These are phyloP conservation scores for Musa balbisiana DNA, from an alignment of 202 grass and related monocot genomes.

Conservation along the genomic window DNA sequence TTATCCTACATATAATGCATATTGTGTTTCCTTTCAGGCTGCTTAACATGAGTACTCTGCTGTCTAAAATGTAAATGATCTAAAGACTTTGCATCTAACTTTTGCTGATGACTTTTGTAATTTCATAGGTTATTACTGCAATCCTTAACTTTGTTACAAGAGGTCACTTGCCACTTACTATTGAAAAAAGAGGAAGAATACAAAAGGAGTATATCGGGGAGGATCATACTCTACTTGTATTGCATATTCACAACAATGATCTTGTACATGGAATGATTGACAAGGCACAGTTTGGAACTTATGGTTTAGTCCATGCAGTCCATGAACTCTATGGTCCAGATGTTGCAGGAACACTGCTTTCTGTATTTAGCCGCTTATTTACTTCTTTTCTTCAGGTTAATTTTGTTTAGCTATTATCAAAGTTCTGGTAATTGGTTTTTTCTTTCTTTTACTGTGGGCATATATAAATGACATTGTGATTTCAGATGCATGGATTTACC, in stretches of 20 bases:
- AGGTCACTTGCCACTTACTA: conserved; percentile 62
- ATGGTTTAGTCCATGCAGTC: conserved; percentile 79
- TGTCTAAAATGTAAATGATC: conserved; percentile 1
- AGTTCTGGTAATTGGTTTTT: background rate
- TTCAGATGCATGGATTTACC: conserved; percentile 89
- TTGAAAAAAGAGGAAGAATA: conserved; percentile 60
- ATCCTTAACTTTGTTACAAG: conserved; percentile 83
- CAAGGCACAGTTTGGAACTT: conserved; percentile 75
- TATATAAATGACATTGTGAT: conserved; percentile 10
- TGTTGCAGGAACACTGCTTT: conserved; percentile 59
- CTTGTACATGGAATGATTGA: conserved; percentile 87
- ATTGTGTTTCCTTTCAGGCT: background rate
- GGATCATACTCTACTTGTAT: conserved; percentile 31
- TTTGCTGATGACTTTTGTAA: background rate
- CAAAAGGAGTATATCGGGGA: conserved; percentile 43
- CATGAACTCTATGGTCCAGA: conserved; percentile 90
- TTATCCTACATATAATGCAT: background rate
- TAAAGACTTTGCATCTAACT: background rate
- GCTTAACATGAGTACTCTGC: background rate
- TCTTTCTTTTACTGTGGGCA: background rate
- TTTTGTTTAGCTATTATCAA: conserved; percentile 1
- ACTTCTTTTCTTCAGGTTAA: conserved; percentile 82
- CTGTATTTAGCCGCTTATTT: conserved; percentile 94
- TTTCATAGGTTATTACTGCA: conserved; percentile 71
- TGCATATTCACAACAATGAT: conserved; percentile 58